Base-by-base conservation (phyloP, 2,329 filamentous ascomycete species). In the Talaromyces sp. region DNA sequence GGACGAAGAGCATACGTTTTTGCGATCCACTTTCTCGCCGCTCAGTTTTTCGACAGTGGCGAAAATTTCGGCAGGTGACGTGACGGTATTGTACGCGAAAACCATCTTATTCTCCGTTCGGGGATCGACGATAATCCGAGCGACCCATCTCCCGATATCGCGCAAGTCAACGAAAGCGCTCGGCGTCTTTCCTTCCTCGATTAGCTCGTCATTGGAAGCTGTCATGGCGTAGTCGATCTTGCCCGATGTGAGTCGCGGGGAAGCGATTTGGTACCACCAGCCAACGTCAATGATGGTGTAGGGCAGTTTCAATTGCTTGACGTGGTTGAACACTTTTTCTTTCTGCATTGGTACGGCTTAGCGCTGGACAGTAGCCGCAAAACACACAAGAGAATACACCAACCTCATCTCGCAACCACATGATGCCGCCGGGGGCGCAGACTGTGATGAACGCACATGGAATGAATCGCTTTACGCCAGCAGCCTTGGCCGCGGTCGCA, bases 221-320 rank as follows among this genome's bases (percentile, higher is more conserved):
- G n/a, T 81, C 10, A 71, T 52, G 6, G 69, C 69, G 57, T 76
- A 75, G 62, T 80, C 77, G 3, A 73, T 65, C 26, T 66, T 65
- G 6, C 78, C 77, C 24, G 72, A 76, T 7, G 77, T 75, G 0
- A 81, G 51, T 0, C 53, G 59, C 2, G 76, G 76, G 11, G 77
- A 67, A 1, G 69, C 67, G 21, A 78, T 60, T 62, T 83, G 80
- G 62, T 81, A 78, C 82, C 82, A 84, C 67, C 70, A 82, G 4
- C 82, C 82, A 0, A 82, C 75, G 56, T 85, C 82, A 46, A 84
- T 78, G 64, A 81, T 68, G 0, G 82, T 84, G 68, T 80, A 84
- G 0, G 79, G 77, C 0, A 84, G 70, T 13, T 71, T 64, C 0
- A 78, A 61, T n/a, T 69, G 65, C 62, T 77, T 75, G 56, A 83